Conservation (phyloP, 2,329 filamentous ascomycete species). For the Stachybotrys elegans region DNA sequence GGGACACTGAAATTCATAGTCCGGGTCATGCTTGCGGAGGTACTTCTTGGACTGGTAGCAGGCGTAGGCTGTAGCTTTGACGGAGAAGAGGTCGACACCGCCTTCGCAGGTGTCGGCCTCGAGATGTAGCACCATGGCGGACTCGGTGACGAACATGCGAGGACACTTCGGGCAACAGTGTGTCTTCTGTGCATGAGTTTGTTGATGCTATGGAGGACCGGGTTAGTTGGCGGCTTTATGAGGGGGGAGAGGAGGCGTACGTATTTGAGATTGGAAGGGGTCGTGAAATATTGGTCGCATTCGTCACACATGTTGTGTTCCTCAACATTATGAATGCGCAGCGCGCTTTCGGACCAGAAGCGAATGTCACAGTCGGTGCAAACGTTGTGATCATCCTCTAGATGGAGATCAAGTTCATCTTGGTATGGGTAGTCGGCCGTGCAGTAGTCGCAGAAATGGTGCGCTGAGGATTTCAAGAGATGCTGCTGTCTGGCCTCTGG, state of each 20-base stretch:
- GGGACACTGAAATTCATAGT: constrained; percentile 11
- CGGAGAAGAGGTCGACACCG: background rate
- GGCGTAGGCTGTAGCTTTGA: constrained; percentile 7
- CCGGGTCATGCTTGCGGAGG: constrained; percentile 10
- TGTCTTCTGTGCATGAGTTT: constrained; percentile 8
- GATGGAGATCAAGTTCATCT: no score
- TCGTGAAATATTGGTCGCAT: constrained; percentile 2
- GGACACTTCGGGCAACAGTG: constrained; percentile 13
- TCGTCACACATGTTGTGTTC: background rate
- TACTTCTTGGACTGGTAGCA: constrained; percentile 10
- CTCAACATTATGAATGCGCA: background rate
- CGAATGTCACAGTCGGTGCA: background rate
- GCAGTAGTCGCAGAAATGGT: no score
- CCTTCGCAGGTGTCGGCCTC: constrained; percentile 14
- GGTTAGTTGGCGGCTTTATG: no score
- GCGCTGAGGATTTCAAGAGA: no score
- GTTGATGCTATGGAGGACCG: constrained; percentile 13
- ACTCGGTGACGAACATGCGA: constrained; percentile 11
- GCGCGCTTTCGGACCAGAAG: background rate
- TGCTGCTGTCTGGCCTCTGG: no score
- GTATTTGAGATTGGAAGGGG: constrained; percentile 10
- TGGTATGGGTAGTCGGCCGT: no score
- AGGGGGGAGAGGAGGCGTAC: constrained; percentile 2
- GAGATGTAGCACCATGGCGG: constrained; percentile 19
- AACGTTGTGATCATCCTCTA: no score